Base-by-base conservation (phyloP, 1,139 yeast species). In the Geotrichum restrictum region DNA sequence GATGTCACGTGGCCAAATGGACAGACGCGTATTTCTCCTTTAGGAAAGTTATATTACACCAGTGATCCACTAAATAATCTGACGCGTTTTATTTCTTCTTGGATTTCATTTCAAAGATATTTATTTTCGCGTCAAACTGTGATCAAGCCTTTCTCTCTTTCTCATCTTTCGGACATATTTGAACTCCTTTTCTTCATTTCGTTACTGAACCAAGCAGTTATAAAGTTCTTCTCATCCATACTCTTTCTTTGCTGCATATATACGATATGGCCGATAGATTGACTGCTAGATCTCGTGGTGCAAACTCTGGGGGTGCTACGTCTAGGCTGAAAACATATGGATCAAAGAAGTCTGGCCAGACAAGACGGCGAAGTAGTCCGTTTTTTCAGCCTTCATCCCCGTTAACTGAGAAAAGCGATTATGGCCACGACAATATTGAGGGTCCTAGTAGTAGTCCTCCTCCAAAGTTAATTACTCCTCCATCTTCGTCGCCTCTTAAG, bases 311-410 rank as follows among this genome's bases (percentile, higher is more conserved):
- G 13, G 6, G 29, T 7, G 10, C 36, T 3, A 7, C 11, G 2
- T 27, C 39, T 33, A 24, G 31, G 13, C 5, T 39, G 37, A 46
- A 46, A 21, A 46, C 37, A 10, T 46, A 46, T 27, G 49, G 49
- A 16, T 46, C 49, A 13, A 46, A 39, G 31, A 46, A 37, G 13
- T 19, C 29, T 14, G 16, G 34, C 13, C 49, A 46, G 31, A 46
- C 44, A 32, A 36, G 49, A 16, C 44, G 43, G 18, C 24, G 44
- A 18, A 38, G 44, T 8, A 29, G 29, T 29, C 47, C 47, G 16
- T n/a, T 18, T n/a, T 46, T 46, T 40, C 49, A 43, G 19, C 34
- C 34, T 8, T 38, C 49, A 7, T 14, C 44, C 10, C 49, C 49
- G 7, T 34, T 32, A 18, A 19, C 18, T 1, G 49, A 46, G 31